Conservation (phyloP, 2,329 filamentous ascomycete genomes). For the Nigrograna mackinnonii region DNA sequence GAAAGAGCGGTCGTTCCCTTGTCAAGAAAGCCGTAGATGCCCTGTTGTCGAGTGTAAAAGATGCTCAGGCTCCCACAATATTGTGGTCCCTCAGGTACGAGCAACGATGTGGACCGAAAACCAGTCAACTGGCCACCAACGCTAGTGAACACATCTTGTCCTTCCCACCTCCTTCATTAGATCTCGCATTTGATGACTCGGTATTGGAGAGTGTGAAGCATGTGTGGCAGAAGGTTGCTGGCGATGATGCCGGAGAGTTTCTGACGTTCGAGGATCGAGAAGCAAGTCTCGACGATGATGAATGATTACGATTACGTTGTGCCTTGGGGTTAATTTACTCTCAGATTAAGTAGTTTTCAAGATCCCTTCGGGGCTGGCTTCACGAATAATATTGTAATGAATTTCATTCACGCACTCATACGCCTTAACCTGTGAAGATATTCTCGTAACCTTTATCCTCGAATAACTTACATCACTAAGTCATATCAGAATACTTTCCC, state of each 20-base stretch:
- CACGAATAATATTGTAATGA: too few relatives aligned
- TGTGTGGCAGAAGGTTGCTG: constrained; percentile 70
- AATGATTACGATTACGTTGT: too few relatives aligned
- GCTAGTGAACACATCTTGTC: constrained; percentile 52
- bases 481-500: too few relatives aligned
- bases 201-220: constrained; percentile 68
- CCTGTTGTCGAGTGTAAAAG: constrained; percentile 45
- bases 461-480: too few relatives aligned
- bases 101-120: constrained; percentile 40
- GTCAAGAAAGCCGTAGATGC: constrained; percentile 46
- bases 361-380: too few relatives aligned
- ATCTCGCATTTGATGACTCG: constrained; percentile 75
- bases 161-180: constrained; percentile 63
- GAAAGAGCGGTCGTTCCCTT: constrained; percentile 34
- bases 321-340: too few relatives aligned
- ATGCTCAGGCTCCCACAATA: constrained; percentile 39
- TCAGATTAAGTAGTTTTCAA: too few relatives aligned
- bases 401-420: too few relatives aligned
- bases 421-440: too few relatives aligned
- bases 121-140: constrained; percentile 22
- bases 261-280: constrained; percentile 81
- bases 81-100: constrained; percentile 60
- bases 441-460: too few relatives aligned
- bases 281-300: constrained; percentile 62
- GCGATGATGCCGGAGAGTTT: constrained; percentile 61